A percentile compares a stretch with the other conserved stretches of the same genome.
These are phyloP conservation scores for Scutellospora calospora DNA, from an alignment of 371 early-diverging fungal species.

Conservation along the genomic window DNA sequence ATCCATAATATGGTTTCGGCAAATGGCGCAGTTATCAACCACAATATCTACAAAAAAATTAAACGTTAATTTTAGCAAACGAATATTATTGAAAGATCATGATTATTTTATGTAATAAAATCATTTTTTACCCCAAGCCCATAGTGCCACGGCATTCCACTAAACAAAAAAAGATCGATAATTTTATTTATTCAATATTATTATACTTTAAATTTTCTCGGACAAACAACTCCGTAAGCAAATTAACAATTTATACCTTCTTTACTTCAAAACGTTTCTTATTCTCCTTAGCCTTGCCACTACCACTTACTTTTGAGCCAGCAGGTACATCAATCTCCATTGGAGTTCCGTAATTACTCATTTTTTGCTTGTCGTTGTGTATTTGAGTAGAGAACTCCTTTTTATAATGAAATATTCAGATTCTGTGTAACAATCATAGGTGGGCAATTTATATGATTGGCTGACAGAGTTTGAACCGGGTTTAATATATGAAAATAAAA, in stretches of 20 bases:
- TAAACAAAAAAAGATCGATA: slow-evolving; percentile 49
- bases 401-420: no score
- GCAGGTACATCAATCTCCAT: slow-evolving; percentile 41
- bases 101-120: not conserved
- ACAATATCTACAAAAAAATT: slow-evolving; percentile 90
- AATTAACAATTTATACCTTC: slow-evolving; percentile 69
- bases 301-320: not conserved
- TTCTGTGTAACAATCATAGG: no score
- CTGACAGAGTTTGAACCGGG: no score
- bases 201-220: not conserved
- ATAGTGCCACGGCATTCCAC: slow-evolving; percentile 98
- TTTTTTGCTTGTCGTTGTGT: no score
- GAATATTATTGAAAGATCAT: no score
- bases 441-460: no score
- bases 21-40: slow-evolving; percentile 99
- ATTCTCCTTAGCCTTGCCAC: slow-evolving; percentile 35
- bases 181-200: not conserved
- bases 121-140: slow-evolving; percentile 93
- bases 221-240: not conserved
- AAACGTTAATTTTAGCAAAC: not conserved
- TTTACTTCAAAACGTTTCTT: slow-evolving; percentile 94
- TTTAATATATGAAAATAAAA: no score
- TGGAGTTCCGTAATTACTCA: not conserved
- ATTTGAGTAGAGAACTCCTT: no score
- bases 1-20: slow-evolving; percentile 99